Evolutionary conservation across 257 asterid genomes (phyloP).

Genomic region (Gardenia jasminoides): DNA sequence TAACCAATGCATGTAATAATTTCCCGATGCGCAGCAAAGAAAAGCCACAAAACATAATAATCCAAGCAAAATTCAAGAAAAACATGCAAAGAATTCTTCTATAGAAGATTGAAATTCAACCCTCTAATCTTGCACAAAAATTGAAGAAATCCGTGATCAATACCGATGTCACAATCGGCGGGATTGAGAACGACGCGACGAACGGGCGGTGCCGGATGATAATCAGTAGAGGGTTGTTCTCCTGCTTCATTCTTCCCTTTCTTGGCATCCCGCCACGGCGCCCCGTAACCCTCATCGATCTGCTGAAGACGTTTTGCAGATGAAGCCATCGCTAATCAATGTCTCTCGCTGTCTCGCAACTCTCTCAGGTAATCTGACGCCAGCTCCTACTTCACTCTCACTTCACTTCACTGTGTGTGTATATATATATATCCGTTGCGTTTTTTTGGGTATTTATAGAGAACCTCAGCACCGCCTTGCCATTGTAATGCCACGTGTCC

Average conservation of each 20-base stretch:
- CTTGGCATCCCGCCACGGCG: slow-evolving; percentile 16
- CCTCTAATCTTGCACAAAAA: background rate
- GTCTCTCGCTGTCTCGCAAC: too few relatives aligned
- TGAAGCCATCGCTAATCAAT: slow-evolving; percentile 28
- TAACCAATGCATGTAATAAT: background rate
- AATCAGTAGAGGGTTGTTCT: slow-evolving; percentile 15
- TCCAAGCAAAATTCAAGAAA: background rate
- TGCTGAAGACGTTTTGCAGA: slow-evolving; percentile 39
- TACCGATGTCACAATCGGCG: slow-evolving; percentile 64
- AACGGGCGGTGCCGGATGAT: slow-evolving; percentile 5
- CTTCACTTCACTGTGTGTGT: too few relatives aligned
- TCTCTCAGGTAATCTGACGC: too few relatives aligned
- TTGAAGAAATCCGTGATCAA: background rate
- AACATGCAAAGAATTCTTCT: background rate
- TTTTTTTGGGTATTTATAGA: too few relatives aligned
- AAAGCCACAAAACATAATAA: background rate
- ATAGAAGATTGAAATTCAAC: background rate
- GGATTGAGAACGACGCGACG: slow-evolving; percentile 45
- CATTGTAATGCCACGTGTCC: too few relatives aligned
- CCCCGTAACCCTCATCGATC: slow-evolving; percentile 7
- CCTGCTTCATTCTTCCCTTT: slow-evolving; percentile 25
- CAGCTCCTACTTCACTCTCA: too few relatives aligned
- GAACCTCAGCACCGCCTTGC: too few relatives aligned
- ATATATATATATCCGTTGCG: too few relatives aligned
- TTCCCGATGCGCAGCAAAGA: background rate